These are phyloP conservation scores for carrot (Daucus carota) DNA, from an alignment of 129 eudicot genomes.

Conservation along the genomic window DNA sequence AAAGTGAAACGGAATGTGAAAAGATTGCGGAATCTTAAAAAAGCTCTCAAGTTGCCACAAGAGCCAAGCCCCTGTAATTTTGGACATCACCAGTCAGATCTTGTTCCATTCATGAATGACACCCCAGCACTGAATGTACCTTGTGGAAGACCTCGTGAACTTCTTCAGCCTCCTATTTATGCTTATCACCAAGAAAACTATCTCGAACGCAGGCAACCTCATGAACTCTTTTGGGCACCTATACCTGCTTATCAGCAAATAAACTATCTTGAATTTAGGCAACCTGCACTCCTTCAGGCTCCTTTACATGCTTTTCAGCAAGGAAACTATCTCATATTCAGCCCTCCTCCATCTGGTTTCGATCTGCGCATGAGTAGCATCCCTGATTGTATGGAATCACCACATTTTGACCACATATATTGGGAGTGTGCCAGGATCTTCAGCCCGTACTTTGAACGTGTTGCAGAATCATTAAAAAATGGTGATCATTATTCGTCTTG, in stretches of 20 bases:
- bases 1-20: not conserved
- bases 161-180: not conserved
- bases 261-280: not conserved
- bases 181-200: not conserved
- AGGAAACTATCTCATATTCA: not conserved
- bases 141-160: not conserved
- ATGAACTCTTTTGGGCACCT: not conserved
- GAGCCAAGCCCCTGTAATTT: not conserved
- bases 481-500: slow-evolving; percentile 6
- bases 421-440: not conserved
- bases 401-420: slow-evolving; percentile 22
- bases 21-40: not conserved
- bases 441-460: slow-evolving; percentile 13
- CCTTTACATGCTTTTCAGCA: not conserved
- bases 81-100: not conserved
- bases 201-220: not conserved
- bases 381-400: slow-evolving; percentile 9
- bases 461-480: slow-evolving; percentile 21
- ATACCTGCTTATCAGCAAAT: not conserved
- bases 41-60: slow-evolving; percentile 5
- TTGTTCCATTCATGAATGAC: not conserved
- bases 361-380: not conserved
- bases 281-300: not conserved
- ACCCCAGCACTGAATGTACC: not conserved
- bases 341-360: not conserved